These are phyloP conservation scores for Singerocomus inundabilis DNA, from an alignment of 1,284 basidiomycete species.

Conservation along the genomic window DNA sequence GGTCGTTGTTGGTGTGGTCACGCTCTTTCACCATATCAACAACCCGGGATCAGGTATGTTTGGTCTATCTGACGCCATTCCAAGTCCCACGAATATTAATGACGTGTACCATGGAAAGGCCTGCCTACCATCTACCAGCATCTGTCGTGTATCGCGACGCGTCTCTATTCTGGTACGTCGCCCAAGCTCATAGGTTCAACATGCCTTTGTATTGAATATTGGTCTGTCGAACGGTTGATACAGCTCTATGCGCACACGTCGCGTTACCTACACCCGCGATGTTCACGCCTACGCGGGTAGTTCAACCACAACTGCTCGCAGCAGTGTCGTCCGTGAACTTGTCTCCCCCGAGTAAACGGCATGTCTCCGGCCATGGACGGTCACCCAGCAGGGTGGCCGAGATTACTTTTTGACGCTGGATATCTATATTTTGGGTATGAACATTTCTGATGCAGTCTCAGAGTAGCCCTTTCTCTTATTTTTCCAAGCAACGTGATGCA, in stretches of 20 bases:
- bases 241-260: not conserved
- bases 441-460: not conserved
- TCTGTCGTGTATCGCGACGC: not conserved
- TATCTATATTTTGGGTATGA: not conserved
- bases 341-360: not conserved
- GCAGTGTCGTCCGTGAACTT: constrained; percentile 6
- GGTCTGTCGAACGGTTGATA: not conserved
- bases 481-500: not conserved
- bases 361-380: constrained; percentile 8
- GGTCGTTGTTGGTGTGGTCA: constrained; percentile 5
- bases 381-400: constrained; percentile 16
- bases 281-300: not conserved
- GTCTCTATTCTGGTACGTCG: constrained; percentile 9
- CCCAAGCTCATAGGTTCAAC: too few species aligned
- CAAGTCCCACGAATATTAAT: not conserved
- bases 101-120: not conserved
- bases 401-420: constrained; percentile 10
- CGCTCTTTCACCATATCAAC: not conserved
- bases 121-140: not conserved
- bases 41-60: not conserved
- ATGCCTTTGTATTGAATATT: not conserved
- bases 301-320: not conserved
- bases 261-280: not conserved
- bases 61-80: too few species aligned
- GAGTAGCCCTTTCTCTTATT: not conserved